These are phyloP conservation scores for Cymodocea nodosa DNA, from an alignment of 116 monocot genomes.

Conservation along the genomic window DNA sequence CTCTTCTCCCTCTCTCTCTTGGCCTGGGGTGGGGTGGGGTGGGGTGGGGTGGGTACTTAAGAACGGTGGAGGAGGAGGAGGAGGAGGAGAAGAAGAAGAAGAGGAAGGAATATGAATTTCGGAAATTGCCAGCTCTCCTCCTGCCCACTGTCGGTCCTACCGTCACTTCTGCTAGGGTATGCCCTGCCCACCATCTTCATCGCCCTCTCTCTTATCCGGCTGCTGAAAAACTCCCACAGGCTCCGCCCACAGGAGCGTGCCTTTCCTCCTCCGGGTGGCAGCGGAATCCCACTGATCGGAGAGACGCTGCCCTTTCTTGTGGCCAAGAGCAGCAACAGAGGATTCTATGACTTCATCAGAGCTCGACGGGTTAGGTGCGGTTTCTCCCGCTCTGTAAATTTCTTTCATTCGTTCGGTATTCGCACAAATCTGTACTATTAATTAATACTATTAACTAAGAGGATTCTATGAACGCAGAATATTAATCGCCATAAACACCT, in stretches of 20 bases:
- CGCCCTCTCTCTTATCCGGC: not conserved
- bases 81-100: not conserved
- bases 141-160: not conserved
- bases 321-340: slow-evolving; percentile 41
- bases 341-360: slow-evolving; percentile 54
- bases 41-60: too few relatives aligned
- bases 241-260: not conserved
- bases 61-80: not conserved
- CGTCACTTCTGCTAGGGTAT: not conserved
- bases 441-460: too few relatives aligned
- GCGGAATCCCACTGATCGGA: slow-evolving; percentile 42
- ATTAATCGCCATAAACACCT: too few relatives aligned
- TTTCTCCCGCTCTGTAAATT: too few relatives aligned
- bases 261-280: slow-evolving; percentile 40
- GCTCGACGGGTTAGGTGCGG: slow-evolving; percentile 42
- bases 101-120: not conserved
- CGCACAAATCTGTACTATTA: too few relatives aligned
- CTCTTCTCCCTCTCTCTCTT: too few relatives aligned
- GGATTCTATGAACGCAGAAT: too few relatives aligned
- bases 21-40: too few relatives aligned
- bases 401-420: too few relatives aligned
- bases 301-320: slow-evolving; percentile 56
- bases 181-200: slow-evolving; percentile 5
- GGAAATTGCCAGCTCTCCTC: not conserved
- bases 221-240: not conserved